Base-by-base conservation (phyloP, 345 rosid species). In the Lumnitzera racemosa region DNA sequence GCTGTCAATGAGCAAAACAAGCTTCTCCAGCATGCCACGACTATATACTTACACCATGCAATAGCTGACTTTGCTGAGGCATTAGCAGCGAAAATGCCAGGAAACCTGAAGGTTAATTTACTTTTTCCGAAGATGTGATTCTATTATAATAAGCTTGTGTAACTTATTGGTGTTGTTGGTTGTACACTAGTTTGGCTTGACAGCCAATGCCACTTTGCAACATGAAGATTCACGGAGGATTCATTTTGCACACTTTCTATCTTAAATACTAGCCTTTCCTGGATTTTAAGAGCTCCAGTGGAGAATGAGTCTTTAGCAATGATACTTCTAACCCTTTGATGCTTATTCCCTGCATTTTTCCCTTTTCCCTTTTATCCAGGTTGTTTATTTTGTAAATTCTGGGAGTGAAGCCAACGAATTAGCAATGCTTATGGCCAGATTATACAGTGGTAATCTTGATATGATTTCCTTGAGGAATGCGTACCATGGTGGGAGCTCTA, bases 371-470 rank as follows among this genome's bases (percentile, higher is more conserved):
- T 29, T 36, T 36, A 49, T 89, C 76, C 70, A 88, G 97, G 96
- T 90, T 69, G 99, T 88, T 8, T 94, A 83, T 74, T 84, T 94
- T 69, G 92, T 94, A 4, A 94, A 88, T 77, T 94, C 97, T 55
- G 99, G 97, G 63, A 77, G 90, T 1, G 92, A 90, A 74, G 99
- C 99, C 20, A 94, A 94, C 79, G 99, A 90, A 67, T 53, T 90
- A 49, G 96, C 99, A 3, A 86, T 81, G 96, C 70, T 90, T 74
- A 90, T 94, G 99, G 97, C 96, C 53, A 82, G 99, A 76, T 79
- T 94, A 24, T 81, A 83, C 63, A 78, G 80, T 27, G 86, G 96
- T 58, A 84, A 79, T 71, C 97, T 90, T 51, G 91, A 85, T 59
- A 86, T 88, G 91, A 84, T 94, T 71, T 85, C 96, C 9, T 69